These are phyloP conservation scores for Stagonosporopsis rhizophila DNA, from an alignment of 2,329 filamentous ascomycete species.

Conservation along the genomic window DNA sequence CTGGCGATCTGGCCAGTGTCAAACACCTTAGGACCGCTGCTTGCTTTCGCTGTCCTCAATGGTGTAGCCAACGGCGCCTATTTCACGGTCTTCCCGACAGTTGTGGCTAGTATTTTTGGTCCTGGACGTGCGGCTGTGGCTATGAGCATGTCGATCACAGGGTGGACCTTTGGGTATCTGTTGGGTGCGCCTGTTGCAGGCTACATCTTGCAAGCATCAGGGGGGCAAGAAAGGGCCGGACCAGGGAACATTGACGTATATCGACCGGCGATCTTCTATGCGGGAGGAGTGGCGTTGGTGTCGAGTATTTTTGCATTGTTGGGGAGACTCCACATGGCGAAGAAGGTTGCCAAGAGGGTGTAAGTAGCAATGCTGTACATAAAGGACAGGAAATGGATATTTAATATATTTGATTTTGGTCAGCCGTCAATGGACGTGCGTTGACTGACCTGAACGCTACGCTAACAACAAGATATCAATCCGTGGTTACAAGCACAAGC, in stretches of 20 bases:
- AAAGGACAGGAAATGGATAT: neutral
- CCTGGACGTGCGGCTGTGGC: constrained; percentile 35
- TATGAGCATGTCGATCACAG: constrained; percentile 38
- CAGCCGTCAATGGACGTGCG: neutral
- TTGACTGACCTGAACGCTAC: neutral
- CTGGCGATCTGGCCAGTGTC: constrained; percentile 42
- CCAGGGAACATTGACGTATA: constrained; percentile 28
- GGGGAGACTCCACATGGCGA: constrained; percentile 11
- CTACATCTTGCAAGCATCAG: constrained; percentile 35
- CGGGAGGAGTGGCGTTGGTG: constrained; percentile 26
- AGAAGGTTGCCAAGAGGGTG: constrained; percentile 11
- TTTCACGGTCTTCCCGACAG: constrained; percentile 38
- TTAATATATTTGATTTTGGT: neutral
- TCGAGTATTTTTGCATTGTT: constrained; percentile 14
- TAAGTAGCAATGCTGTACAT: neutral
- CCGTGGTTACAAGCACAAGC: neutral
- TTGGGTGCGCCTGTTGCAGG: constrained; percentile 39
- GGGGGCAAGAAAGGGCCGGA: constrained; percentile 21
- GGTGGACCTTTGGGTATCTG: constrained; percentile 35
- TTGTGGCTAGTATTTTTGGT: constrained; percentile 36
- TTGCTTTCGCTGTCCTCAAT: constrained; percentile 35
- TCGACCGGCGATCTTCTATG: constrained; percentile 40
- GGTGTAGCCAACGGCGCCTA: constrained; percentile 39
- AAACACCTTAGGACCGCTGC: constrained; percentile 29
- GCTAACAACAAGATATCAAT: neutral